Evolutionary conservation across 2,329 filamentous ascomycete species (phyloP).

Genomic region (Monilinia fructigena): DNA sequence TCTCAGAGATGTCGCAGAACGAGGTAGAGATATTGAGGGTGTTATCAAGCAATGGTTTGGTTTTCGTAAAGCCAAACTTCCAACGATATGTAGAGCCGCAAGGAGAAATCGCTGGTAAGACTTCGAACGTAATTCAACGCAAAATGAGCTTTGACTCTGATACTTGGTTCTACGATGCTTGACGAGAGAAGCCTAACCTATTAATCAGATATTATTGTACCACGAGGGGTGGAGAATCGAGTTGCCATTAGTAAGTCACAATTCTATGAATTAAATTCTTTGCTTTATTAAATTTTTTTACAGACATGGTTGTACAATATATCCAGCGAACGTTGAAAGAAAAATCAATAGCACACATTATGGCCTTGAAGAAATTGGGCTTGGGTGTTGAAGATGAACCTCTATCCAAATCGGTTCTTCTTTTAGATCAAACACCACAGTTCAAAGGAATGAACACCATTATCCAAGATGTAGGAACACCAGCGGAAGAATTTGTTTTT

Average conservation of each 20-base stretch:
- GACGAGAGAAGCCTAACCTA: neutral
- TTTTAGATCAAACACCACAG: slow-evolving; percentile 76
- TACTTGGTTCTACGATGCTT: neutral
- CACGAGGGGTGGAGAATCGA: slow-evolving; percentile 88
- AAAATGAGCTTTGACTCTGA: neutral
- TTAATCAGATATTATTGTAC: slow-evolving; percentile 79
- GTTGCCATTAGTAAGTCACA: slow-evolving; percentile 72
- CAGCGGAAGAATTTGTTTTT: slow-evolving; percentile 90
- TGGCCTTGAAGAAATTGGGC: slow-evolving; percentile 74
- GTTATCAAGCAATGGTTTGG: slow-evolving; percentile 98
- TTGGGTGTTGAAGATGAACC: slow-evolving; percentile 68
- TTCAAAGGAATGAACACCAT: slow-evolving; percentile 87
- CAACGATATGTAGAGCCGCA: slow-evolving; percentile 93
- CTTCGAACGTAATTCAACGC: neutral
- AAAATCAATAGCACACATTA: slow-evolving; percentile 81
- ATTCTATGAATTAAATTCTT: slow-evolving; percentile 19
- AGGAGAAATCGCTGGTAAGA: slow-evolving; percentile 72
- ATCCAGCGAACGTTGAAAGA: slow-evolving; percentile 83
- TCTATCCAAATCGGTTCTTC: slow-evolving; percentile 70
- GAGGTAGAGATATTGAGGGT: slow-evolving; percentile 88
- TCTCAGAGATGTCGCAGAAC: slow-evolving; percentile 86
- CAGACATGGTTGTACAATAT: slow-evolving; percentile 90
- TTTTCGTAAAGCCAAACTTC: slow-evolving; percentile 97
- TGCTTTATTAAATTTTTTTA: neutral
- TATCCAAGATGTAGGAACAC: slow-evolving; percentile 74